These are phyloP conservation scores for Onygenales sp. DNA, from an alignment of 2,329 filamentous ascomycete genomes.

Conservation along the genomic window DNA sequence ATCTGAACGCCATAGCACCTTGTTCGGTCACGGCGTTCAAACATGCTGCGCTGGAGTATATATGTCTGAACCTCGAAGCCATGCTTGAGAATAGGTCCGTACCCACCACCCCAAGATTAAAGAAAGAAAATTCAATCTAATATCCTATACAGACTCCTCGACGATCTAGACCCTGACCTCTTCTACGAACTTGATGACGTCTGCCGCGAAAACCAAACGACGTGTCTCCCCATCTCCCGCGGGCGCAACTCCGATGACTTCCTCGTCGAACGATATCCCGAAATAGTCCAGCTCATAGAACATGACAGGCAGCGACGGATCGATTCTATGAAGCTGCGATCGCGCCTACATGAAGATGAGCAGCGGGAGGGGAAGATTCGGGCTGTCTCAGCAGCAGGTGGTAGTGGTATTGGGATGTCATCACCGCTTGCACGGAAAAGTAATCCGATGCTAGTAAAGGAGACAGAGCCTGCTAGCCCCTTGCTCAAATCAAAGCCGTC, in stretches of 20 bases:
- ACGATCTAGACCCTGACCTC: slow-evolving; percentile 78
- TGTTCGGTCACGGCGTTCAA: slow-evolving; percentile 81
- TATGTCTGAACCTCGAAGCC: slow-evolving; percentile 81
- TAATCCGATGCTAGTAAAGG: slow-evolving; percentile 33
- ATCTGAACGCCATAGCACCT: slow-evolving; percentile 78
- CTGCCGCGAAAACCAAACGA: slow-evolving; percentile 73
- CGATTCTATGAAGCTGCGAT: slow-evolving; percentile 64
- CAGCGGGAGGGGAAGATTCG: slow-evolving; percentile 53
- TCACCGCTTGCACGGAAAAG: slow-evolving; percentile 36
- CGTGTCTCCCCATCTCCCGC: slow-evolving; percentile 65
- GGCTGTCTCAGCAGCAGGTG: slow-evolving; percentile 51
- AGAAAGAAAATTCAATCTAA: neutral
- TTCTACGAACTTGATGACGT: slow-evolving; percentile 68
- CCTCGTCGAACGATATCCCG: slow-evolving; percentile 36
- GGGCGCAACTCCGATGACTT: slow-evolving; percentile 60
- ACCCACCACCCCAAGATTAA: neutral
- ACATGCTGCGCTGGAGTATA: slow-evolving; percentile 76
- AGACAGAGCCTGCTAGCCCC: slow-evolving; percentile 49
- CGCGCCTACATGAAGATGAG: slow-evolving; percentile 55
- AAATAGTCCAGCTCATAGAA: slow-evolving; percentile 30
- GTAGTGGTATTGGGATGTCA: slow-evolving; percentile 19
- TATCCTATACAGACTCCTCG: slow-evolving; percentile 49
- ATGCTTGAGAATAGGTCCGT: slow-evolving; percentile 75
- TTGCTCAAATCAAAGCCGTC: slow-evolving; percentile 59
- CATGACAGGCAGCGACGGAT: slow-evolving; percentile 52